Percentiles rank a stretch among this genome's conserved stretches.
Conservation (phyloP, 805 yeast species). For the Zygosaccharomyces rouxii region DNA sequence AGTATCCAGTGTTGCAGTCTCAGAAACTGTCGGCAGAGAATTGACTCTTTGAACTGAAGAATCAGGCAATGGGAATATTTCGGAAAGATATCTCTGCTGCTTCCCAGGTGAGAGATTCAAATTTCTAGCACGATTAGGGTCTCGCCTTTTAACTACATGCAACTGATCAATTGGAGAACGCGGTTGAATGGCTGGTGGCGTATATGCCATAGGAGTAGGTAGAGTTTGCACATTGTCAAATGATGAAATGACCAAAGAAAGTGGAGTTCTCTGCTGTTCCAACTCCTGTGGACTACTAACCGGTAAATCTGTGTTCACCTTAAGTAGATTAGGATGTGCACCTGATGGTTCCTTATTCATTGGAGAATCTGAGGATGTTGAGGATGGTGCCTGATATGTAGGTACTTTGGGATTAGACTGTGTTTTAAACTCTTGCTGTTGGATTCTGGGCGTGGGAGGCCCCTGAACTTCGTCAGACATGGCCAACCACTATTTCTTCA, state of each 20-base stretch:
- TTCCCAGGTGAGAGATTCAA: slow-evolving; percentile 8
- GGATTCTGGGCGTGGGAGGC: slow-evolving; percentile 21
- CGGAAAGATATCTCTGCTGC: slow-evolving; percentile 27
- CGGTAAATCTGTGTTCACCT: slow-evolving; percentile 3
- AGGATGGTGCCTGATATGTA: not conserved
- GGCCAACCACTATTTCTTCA: not conserved
- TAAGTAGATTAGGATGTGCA: not conserved
- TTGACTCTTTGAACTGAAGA: slow-evolving; percentile 22
- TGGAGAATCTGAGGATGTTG: not conserved
- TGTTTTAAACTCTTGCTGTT: slow-evolving; percentile 19
- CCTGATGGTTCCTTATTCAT: not conserved
- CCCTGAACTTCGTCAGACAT: slow-evolving; percentile 9
- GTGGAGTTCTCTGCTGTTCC: slow-evolving; percentile 17
- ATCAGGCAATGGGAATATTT: slow-evolving; percentile 22
- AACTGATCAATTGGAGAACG: slow-evolving; percentile 21
- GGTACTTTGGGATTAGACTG: not conserved
- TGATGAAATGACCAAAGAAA: slow-evolving; percentile 20
- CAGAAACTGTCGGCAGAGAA: slow-evolving; percentile 26
- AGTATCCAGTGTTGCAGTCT: slow-evolving; percentile 12
- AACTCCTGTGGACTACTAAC: not conserved
- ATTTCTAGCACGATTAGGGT: slow-evolving; percentile 7
- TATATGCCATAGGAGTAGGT: slow-evolving; percentile 34
- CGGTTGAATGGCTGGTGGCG: slow-evolving; percentile 20
- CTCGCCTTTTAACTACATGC: slow-evolving; percentile 19
- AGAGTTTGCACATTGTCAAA: slow-evolving; percentile 25